phyloP scores from a whole-genome alignment of 768 basidiomycete genomes.

The Lactarius sp. region DNA sequence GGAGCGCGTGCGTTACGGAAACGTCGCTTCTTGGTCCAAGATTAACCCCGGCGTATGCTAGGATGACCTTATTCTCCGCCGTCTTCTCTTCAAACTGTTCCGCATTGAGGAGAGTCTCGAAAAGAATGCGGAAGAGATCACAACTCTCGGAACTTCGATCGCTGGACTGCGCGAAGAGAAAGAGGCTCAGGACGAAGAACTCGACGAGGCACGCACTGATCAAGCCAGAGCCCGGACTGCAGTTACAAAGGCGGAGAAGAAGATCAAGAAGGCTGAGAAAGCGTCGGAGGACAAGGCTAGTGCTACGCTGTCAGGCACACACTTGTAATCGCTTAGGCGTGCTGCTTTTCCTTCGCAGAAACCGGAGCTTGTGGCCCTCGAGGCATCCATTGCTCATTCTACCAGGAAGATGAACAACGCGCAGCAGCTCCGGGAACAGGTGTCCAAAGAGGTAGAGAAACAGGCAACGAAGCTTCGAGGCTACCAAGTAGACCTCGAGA shows the following conservation, averaged over 20 bases:
- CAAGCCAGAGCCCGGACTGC: slow-evolving; percentile 73
- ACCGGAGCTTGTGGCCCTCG: slow-evolving; percentile 77
- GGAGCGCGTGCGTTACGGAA: slow-evolving; percentile 53
- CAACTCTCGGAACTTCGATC: slow-evolving; percentile 68
- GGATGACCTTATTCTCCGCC: slow-evolving; percentile 78
- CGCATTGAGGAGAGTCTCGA: slow-evolving; percentile 86
- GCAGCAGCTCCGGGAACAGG: slow-evolving; percentile 53
- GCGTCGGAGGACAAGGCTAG: slow-evolving; percentile 74
- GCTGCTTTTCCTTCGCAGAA: slow-evolving; percentile 43
- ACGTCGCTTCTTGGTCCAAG: not conserved
- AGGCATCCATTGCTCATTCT: slow-evolving; percentile 86
- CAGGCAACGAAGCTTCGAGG: slow-evolving; percentile 48
- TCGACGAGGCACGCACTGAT: slow-evolving; percentile 69
- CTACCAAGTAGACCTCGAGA: slow-evolving; percentile 60
- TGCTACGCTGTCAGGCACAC: slow-evolving; percentile 31
- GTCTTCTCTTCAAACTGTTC: slow-evolving; percentile 82
- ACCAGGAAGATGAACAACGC: slow-evolving; percentile 74
- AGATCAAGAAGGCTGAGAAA: slow-evolving; percentile 89
- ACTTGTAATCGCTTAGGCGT: not conserved
- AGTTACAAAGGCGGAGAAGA: slow-evolving; percentile 81
- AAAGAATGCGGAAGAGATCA: slow-evolving; percentile 62
- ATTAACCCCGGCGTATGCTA: slow-evolving; percentile 31
- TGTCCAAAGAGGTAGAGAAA: slow-evolving; percentile 53
- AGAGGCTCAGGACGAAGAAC: slow-evolving; percentile 58
- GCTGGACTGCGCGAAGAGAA: slow-evolving; percentile 65